These are phyloP conservation scores for Emergomyces pasteurianus DNA, from an alignment of 2,329 filamentous ascomycete species.

Conservation along the genomic window DNA sequence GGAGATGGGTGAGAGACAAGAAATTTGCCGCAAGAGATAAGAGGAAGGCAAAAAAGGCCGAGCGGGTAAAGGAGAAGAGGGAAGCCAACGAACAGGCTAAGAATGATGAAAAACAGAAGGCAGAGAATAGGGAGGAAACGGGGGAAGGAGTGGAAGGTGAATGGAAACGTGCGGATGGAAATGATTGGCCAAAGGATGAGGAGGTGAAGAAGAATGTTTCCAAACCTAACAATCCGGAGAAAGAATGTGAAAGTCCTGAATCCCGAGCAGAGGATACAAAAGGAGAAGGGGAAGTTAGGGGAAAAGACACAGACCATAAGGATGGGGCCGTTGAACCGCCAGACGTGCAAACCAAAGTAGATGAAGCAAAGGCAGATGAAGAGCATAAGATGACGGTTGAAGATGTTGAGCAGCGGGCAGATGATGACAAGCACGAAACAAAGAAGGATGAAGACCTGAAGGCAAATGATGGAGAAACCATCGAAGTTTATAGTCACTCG, in stretches of 20 bases:
- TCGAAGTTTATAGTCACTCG: not conserved
- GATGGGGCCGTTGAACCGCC: not conserved
- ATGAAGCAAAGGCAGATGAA: not conserved
- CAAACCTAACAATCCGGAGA: not conserved
- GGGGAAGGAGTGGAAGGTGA: not conserved
- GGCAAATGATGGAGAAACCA: not conserved
- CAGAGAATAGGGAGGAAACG: not conserved
- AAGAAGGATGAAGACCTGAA: not conserved
- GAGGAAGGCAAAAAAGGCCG: constrained; percentile 19
- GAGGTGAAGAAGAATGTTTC: not conserved
- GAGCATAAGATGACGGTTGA: not conserved
- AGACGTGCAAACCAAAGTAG: not conserved
- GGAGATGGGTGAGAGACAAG: constrained; percentile 29
- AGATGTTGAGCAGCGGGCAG: not conserved
- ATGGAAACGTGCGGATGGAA: not conserved
- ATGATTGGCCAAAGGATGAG: not conserved
- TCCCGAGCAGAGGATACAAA: not conserved
- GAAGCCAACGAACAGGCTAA: not conserved
- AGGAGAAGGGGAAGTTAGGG: not conserved
- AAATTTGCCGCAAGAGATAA: constrained; percentile 23
- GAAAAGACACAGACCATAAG: not conserved
- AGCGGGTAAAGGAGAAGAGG: constrained; percentile 5
- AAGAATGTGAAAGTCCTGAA: not conserved
- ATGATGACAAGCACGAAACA: not conserved
- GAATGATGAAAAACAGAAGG: not conserved